Evolutionary conservation across 352 stramenopile genomes (phyloP), one percentile per base, ranked within the genome.

Genomic region (Sclerospora graminicola): DNA sequence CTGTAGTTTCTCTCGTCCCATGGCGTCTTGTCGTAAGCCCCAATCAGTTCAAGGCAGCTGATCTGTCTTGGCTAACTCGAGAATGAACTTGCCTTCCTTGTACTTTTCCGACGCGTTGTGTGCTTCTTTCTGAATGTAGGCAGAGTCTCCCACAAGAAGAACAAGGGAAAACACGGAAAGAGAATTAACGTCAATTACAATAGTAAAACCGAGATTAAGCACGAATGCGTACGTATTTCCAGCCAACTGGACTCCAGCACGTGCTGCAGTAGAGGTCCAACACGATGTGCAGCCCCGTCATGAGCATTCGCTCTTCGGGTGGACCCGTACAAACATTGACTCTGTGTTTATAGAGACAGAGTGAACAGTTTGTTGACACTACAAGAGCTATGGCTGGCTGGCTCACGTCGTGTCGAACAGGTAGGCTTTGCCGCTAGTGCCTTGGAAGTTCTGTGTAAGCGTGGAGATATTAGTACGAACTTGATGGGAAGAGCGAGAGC

Each of bases 61-160:
- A 36, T 78, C 53, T 33, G 75, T 87, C 63, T 96, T 89, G 52
- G 94, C 92, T 51, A 97, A 89, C 62, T 98, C 91, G 47, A 98
- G 83, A 59, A 98, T 97, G 66, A 90, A 97, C 52, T 97, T 97
- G 48, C 90, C 90, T 65, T 97, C 89, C 60, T 98, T 98, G 73
- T 97, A 98, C 60, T 96, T 96, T 63, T 97, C 84, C 54, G 64
- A 88, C 30, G 75, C 62, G 41, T 97, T 87, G 47, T 97, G 91
- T 27, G 91, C 91, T 54, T 90, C 90, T 52, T 88, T 77, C 75
- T 89, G 53, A 5, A 13, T 45, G 36, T 45, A 58, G 41, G 32
- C 20, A 46, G 23, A 20, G 23, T 31, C 37, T 43, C 37, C 21
- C 15, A 43, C 2, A 29, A 48, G 18, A 38, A 11, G 6, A 16